Conservation (phyloP, 495 filamentous ascomycete species). For the Sphaerosporella brunnea region DNA sequence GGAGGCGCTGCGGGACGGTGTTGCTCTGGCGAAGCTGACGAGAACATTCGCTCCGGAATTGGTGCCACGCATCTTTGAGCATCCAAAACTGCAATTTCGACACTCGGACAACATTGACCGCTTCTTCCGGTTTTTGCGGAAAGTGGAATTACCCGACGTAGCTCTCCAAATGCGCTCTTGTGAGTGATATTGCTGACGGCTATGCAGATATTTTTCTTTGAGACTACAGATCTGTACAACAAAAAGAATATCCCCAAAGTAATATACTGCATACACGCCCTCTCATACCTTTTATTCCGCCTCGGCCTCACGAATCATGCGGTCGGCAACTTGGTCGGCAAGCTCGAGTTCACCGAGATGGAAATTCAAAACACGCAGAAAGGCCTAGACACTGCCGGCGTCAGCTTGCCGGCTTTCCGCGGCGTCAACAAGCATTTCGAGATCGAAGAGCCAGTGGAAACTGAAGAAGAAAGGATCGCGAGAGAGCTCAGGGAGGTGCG, state of each 20-base stretch:
- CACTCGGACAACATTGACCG: constrained; percentile 93
- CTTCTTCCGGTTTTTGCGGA: constrained; percentile 83
- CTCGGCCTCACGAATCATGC: constrained; percentile 88
- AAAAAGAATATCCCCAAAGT: constrained; percentile 99
- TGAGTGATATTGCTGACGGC: neutral
- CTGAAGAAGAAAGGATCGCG: constrained; percentile 75
- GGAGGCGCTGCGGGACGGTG: constrained; percentile 80
- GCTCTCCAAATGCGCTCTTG: neutral
- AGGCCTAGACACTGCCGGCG: constrained; percentile 81
- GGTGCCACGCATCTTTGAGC: constrained; percentile 63
- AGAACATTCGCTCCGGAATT: constrained; percentile 66
- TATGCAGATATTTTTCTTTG: constrained; percentile 68
- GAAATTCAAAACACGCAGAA: constrained; percentile 94
- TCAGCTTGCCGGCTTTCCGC: constrained; percentile 92
- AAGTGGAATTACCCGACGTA: constrained; percentile 78
- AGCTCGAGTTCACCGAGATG: constrained; percentile 92
- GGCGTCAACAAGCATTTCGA: constrained; percentile 94
- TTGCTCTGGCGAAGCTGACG: constrained; percentile 91
- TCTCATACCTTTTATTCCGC: constrained; percentile 87
- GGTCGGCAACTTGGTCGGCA: constrained; percentile 95
- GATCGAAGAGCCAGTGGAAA: constrained; percentile 64
- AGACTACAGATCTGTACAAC: constrained; percentile 94
- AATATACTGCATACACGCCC: constrained; percentile 93
- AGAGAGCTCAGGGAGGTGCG: constrained; percentile 67
- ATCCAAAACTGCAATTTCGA: constrained; percentile 71